Evolutionary conservation across 2,329 filamentous ascomycete genomes (phyloP).

Genomic region (Fusarium sp.): DNA sequence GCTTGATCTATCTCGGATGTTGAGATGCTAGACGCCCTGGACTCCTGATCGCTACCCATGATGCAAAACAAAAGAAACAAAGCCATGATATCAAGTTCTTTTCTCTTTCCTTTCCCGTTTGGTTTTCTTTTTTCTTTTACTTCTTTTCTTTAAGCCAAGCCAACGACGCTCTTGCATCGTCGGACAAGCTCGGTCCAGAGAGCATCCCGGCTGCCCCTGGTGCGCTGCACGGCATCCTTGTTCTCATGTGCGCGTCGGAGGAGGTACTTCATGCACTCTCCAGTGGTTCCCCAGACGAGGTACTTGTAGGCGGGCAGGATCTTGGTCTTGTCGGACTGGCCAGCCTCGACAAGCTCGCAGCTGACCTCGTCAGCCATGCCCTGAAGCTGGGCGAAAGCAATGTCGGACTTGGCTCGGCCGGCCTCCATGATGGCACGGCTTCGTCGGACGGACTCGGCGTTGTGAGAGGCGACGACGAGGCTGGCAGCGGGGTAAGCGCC

Average conservation of each 20-base stretch:
- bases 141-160: constrained; percentile 45
- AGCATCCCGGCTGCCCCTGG: constrained; percentile 69
- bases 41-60: constrained; percentile 47
- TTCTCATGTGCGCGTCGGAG: constrained; percentile 74
- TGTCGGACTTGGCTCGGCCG: constrained; percentile 53
- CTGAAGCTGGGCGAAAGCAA: constrained; percentile 76
- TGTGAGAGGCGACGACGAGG: constrained; percentile 86
- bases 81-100: constrained; percentile 37
- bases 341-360: constrained; percentile 64
- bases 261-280: constrained; percentile 89
- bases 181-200: constrained; percentile 71
- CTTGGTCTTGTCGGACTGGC: constrained; percentile 44
- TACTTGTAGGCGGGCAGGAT: constrained; percentile 75
- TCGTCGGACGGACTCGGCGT: constrained; percentile 74
- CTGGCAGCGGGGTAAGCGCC: constrained; percentile 66
- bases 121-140: constrained; percentile 1
- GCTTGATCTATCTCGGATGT: constrained; percentile 41
- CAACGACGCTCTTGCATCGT: constrained; percentile 59
- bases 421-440: constrained; percentile 64
- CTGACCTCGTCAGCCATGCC: constrained; percentile 97
- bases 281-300: constrained; percentile 75
- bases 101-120: constrained; percentile 18
- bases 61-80: constrained; percentile 42
- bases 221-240: constrained; percentile 74
- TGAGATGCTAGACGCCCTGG: constrained; percentile 40